Percentiles rank a stretch among this genome's conserved stretches.
These are phyloP conservation scores for Setomelanomma holmii DNA, from an alignment of 2,329 filamentous ascomycete genomes.

Conservation along the genomic window DNA sequence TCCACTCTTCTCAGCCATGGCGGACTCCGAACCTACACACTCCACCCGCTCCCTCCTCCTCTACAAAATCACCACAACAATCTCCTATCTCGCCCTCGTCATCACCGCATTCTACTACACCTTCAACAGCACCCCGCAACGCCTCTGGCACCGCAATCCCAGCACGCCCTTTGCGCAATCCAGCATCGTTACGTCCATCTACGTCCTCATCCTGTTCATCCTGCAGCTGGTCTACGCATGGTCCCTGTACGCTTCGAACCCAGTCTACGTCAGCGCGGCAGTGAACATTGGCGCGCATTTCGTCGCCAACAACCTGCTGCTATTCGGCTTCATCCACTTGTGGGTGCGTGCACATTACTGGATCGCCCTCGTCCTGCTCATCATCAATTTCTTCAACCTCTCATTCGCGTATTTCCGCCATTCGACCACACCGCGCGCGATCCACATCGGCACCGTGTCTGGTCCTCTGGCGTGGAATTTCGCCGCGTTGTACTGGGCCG, in stretches of 20 bases:
- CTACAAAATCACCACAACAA: slow-evolving; percentile 77
- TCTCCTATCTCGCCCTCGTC: slow-evolving; percentile 78
- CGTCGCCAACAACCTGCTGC: slow-evolving; percentile 82
- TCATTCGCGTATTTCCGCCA: slow-evolving; percentile 81
- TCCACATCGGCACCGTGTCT: slow-evolving; percentile 77
- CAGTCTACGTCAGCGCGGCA: slow-evolving; percentile 69
- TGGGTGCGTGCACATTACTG: slow-evolving; percentile 79
- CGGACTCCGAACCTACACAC: slow-evolving; percentile 7
- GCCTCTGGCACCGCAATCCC: slow-evolving; percentile 79
- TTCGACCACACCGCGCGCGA: slow-evolving; percentile 71
- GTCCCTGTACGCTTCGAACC: slow-evolving; percentile 75
- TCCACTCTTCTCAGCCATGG: slow-evolving; percentile 9
- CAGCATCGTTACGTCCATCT: slow-evolving; percentile 68
- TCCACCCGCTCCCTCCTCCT: slow-evolving; percentile 66
- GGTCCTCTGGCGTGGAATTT: slow-evolving; percentile 87
- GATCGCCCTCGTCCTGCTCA: slow-evolving; percentile 76
- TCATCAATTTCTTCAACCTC: slow-evolving; percentile 85
- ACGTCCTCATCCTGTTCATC: slow-evolving; percentile 79
- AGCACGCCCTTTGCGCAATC: slow-evolving; percentile 79
- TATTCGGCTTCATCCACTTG: slow-evolving; percentile 82
- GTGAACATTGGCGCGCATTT: slow-evolving; percentile 84
- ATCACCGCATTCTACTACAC: slow-evolving; percentile 78
- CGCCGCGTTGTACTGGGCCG: slow-evolving; percentile 87
- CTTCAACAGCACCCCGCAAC: slow-evolving; percentile 68
- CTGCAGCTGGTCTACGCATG: slow-evolving; percentile 78